phyloP scores from a whole-genome alignment of 805 yeast species.

The Saccharomycopsis javanensis region DNA sequence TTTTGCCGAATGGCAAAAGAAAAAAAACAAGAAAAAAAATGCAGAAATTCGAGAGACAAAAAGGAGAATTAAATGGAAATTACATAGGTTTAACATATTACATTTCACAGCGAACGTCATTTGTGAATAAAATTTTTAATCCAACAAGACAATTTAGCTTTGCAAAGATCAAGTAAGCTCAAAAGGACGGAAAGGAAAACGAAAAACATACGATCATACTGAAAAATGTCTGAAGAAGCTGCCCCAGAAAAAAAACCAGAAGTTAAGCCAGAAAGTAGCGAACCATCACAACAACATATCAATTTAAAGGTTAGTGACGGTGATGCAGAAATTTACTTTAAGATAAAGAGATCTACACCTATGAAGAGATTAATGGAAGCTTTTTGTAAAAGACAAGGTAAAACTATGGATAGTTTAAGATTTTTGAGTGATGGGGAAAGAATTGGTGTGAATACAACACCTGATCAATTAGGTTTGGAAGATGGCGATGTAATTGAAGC shows the following conservation, averaged over 20 bases:
- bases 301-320: slow-evolving; percentile 93
- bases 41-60: no score
- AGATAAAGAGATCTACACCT: slow-evolving; percentile 86
- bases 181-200: no score
- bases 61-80: no score
- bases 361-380: slow-evolving; percentile 94
- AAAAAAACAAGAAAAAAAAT: no score
- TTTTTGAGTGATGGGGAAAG: slow-evolving; percentile 92
- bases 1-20: no score
- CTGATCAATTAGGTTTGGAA: slow-evolving; percentile 85
- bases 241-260: slow-evolving; percentile 22
- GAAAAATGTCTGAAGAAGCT: slow-evolving; percentile 19
- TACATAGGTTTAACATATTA: no score
- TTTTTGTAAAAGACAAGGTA: slow-evolving; percentile 96
- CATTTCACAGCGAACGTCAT: no score
- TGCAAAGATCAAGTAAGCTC: no score
- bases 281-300: slow-evolving; percentile 63
- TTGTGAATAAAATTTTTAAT: no score
- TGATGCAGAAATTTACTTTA: slow-evolving; percentile 87
- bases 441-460: slow-evolving; percentile 80
- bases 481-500: slow-evolving; percentile 97
- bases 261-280: slow-evolving; percentile 40
- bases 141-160: neutral
- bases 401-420: slow-evolving; percentile 69
- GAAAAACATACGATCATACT: neutral